Evolutionary conservation across 371 early-diverging fungal species (phyloP).

Genomic region (Mucor plumbeus): DNA sequence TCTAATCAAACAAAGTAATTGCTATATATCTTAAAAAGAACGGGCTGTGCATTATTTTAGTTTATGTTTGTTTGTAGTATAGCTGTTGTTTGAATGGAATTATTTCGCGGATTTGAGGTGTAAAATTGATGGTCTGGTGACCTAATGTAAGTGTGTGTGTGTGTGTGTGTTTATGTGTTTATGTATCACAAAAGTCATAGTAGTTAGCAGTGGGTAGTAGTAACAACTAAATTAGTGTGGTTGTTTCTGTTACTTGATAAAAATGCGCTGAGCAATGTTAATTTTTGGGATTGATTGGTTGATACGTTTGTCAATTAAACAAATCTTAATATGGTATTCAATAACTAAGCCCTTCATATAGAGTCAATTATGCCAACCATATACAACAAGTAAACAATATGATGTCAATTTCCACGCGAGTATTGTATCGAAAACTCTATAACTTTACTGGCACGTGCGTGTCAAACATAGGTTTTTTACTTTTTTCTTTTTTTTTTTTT

Average conservation of each 20-base stretch:
- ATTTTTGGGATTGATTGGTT: background rate
- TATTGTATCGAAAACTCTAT: background rate
- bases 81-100: too few relatives aligned
- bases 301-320: background rate
- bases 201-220: background rate
- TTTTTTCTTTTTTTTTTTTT: background rate
- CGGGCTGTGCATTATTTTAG: background rate
- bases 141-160: background rate
- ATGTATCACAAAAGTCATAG: background rate
- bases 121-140: background rate
- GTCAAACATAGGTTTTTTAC: conserved; percentile 9
- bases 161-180: background rate
- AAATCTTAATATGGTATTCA: background rate
- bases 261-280: conserved; percentile 2
- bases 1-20: background rate
- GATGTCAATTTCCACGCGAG: conserved; percentile 12
- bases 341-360: background rate
- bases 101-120: too few relatives aligned
- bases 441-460: conserved; percentile 16
- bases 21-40: background rate
- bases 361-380: background rate
- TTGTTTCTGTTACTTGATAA: background rate
- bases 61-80: too few relatives aligned
- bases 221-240: background rate
- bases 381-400: background rate